Evolutionary conservation across 192 early-diverging fungal genomes (phyloP), one percentile per base, ranked within the genome.

Genomic region (Backusella australiensis): DNA sequence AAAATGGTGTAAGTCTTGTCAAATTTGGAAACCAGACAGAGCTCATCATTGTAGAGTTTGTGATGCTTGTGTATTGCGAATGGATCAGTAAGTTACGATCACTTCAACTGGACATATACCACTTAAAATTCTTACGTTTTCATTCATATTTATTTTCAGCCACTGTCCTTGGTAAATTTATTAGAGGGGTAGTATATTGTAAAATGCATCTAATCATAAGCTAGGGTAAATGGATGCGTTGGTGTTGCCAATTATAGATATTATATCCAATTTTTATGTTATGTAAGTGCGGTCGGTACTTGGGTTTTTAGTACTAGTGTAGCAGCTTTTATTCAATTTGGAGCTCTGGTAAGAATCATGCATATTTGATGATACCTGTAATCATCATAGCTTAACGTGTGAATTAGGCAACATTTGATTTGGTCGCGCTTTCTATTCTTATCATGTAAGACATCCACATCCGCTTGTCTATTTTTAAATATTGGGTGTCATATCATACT

Each of bases 41-140:
- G 81, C 84, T 56, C 87, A 89, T 73, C 87, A 89, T 59, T 89
- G 87, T 71, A 78, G 82, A 32, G 83, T 82, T 23, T 89, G 87
- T 74, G 79, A 82, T 59, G 56, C 67, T 9, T 89, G 87, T 70
- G 86, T 89, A 11, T 74, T 89, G 34, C 80, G 82, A 70, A 89
- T 89, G 87, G 87, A 89, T 75, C 87, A 89, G 82, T 83, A 77
- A 72, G 82, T 78, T 9, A 19, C 1, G 4, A 29, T 36, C 17
- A n/a, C 17, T 36, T 4, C 7, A 21, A 9, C 65, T 52, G 6
- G 26, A 67, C 14, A 29, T 36, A 49, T 26, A 49, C 0, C 7
- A 35, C 14, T 15, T 35, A 23, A 29, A 44, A 23, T 32, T 52
- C 4, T n/a, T 56, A 8, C 14, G 17, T 17, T 34, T 32, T 21